Evolutionary conservation across 306 rosid species (phyloP).

Genomic region (Ormosia emarginata): DNA sequence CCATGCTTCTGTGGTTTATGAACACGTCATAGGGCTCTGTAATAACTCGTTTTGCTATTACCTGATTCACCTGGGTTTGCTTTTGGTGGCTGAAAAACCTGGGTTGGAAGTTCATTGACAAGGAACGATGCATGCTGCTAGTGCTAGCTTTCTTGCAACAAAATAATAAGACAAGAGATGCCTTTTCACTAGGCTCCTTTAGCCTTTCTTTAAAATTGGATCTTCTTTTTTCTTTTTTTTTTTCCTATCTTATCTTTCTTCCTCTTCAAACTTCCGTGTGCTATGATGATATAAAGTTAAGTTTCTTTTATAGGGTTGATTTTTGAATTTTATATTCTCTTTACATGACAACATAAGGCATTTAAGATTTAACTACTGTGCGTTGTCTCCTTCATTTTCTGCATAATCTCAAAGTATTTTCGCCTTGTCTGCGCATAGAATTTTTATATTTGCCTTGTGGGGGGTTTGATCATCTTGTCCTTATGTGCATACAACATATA

Average conservation of each 20-base stretch:
- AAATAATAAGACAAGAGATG: not conserved
- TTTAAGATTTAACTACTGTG: not conserved
- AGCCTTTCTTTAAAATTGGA: not conserved
- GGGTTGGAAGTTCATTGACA: conserved; percentile 31
- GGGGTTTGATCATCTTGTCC: not conserved
- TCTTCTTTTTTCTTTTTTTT: not conserved
- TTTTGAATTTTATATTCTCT: not conserved
- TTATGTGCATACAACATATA: not conserved
- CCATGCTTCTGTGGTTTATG: conserved; percentile 72
- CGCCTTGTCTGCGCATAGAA: not conserved
- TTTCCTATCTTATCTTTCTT: too few relatives aligned
- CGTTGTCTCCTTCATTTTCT: not conserved
- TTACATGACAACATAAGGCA: too few relatives aligned
- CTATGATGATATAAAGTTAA: not conserved
- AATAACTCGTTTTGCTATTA: conserved; percentile 14
- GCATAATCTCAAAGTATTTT: conserved; percentile 17
- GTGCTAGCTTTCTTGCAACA: not conserved
- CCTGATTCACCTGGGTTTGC: not conserved
- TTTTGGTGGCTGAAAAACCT: conserved; percentile 22
- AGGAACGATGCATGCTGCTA: conserved; percentile 33
- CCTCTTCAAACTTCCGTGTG: too few relatives aligned
- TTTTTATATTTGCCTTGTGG: not conserved
- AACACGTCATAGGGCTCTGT: conserved; percentile 64
- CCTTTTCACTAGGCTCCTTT: not conserved
- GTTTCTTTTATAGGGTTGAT: not conserved